phyloP scores from a whole-genome alignment of 2,329 filamentous ascomycete genomes.

The Sporothrix dimorphospora region DNA sequence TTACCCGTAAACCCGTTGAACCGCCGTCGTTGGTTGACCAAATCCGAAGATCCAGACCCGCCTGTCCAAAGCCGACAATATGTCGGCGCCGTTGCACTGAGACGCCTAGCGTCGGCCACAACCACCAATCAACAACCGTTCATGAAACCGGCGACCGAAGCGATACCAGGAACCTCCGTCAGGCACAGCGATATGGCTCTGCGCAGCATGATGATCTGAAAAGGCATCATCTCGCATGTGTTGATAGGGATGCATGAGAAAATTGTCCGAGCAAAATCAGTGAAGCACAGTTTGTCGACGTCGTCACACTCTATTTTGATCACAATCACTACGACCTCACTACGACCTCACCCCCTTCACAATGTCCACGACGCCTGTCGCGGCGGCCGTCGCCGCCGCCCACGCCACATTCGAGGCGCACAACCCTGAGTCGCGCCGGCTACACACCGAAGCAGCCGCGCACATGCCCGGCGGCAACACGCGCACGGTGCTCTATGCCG shows the following conservation, averaged over 20 bases:
- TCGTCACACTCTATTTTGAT: not conserved
- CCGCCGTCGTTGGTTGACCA: no score
- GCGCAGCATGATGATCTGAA: not conserved
- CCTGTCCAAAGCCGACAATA: not conserved
- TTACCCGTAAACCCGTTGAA: no score
- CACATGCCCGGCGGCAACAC: slow-evolving; percentile 47
- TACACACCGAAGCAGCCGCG: slow-evolving; percentile 23
- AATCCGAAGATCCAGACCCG: no score
- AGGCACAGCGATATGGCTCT: not conserved
- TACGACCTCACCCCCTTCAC: not conserved
- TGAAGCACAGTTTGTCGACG: not conserved
- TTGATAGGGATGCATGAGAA: no score
- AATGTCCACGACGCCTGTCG: slow-evolving; percentile 21
- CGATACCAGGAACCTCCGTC: not conserved
- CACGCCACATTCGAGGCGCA: slow-evolving; percentile 27
- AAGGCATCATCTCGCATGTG: not conserved
- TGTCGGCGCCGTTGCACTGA: not conserved
- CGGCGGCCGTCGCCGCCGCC: slow-evolving; percentile 24
- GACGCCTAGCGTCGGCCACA: slow-evolving; percentile 12
- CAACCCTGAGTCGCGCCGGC: slow-evolving; percentile 26
- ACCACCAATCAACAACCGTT: not conserved
- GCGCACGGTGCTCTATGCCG: slow-evolving; percentile 47
- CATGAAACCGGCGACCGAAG: not conserved
- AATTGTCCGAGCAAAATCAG: no score
- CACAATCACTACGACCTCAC: not conserved